Base-by-base conservation (phyloP, 106 monocot species). In the Xerophyta viscosa region DNA sequence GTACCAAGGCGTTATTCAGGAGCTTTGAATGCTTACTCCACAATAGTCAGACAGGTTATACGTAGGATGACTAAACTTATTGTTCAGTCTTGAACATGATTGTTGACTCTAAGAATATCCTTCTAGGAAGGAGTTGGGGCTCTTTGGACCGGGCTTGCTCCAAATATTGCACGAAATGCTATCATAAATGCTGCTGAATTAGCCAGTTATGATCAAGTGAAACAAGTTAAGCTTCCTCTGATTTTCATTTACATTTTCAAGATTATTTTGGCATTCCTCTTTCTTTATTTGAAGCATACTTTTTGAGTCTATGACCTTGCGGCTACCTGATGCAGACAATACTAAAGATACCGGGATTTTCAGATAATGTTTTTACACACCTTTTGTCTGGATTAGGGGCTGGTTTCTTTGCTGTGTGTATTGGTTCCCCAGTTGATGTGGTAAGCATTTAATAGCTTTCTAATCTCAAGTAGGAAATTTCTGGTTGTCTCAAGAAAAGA, bases 141-240 rank as follows among this genome's bases (percentile, higher is more conserved):
- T 46, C 57, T 99, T 20, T 99, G 90, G 98, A 99, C 90, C 39
- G 90, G 98, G 18, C 37, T 99, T 58, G 90, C 90, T 50, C 98
- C 98, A 29, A 99, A 99, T 67, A 26, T 99, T 71, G 90, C 90
- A 29, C 86, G 98, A 3, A 99, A 99, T 80, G 98, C 90, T 50
- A 99, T 99, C 24, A 90, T 99, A 42, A 99, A 99, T 65, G 98
- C 98, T 64, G 90, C 98, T 61, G 98, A 99, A 29, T 60, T 99
- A 44, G 98, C 90, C 26, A 99, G 98, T 53, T 99, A 90, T 66
- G 98, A 99, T 80, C 98, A 99, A 83, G 74, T 98, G n/a, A 99
- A 99, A 61, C 71, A 99, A 80, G 90, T 86, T 27, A 18, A 4
- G 14, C 8, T 31, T 2, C 20, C 21, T 24, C 4, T 23, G 24